Evolutionary conservation across 2,329 filamentous ascomycete species (phyloP).

Genomic region (Alternaria incomplexa): DNA sequence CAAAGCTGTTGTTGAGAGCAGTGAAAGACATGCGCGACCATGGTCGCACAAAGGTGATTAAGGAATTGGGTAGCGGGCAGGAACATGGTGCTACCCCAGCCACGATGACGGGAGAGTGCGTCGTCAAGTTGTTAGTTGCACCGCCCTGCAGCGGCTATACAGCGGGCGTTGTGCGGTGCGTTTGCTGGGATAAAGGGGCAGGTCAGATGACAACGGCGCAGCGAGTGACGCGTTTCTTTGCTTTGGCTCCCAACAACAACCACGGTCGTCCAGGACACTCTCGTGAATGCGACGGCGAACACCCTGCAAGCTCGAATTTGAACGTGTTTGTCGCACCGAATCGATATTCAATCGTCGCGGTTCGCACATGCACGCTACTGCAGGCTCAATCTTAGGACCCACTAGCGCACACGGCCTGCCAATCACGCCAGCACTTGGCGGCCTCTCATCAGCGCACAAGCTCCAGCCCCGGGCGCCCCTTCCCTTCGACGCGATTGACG

Average conservation of each 20-base stretch:
- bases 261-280: neutral
- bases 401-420: conserved; percentile 14
- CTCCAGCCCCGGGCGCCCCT: conserved; percentile 16
- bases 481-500: conserved; percentile 21
- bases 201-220: neutral
- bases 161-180: neutral
- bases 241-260: neutral
- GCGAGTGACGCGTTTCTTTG: neutral
- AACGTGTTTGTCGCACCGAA: conserved; percentile 10
- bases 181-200: neutral
- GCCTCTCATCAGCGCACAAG: conserved; percentile 12
- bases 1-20: neutral
- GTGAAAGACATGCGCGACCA: neutral
- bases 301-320: conserved; percentile 8
- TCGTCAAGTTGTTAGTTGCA: conserved; percentile 1
- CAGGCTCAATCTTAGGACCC: neutral
- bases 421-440: conserved; percentile 12
- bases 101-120: conserved; percentile 29
- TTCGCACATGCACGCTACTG: conserved; percentile 1
- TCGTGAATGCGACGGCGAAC: neutral
- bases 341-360: conserved; percentile 5
- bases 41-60: conserved; percentile 8
- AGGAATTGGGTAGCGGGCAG: conserved; percentile 9
- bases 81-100: conserved; percentile 36
- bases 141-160: conserved; percentile 10